phyloP scores from a whole-genome alignment of 2,329 filamentous ascomycete species.

The Diaporthe ilicicola region DNA sequence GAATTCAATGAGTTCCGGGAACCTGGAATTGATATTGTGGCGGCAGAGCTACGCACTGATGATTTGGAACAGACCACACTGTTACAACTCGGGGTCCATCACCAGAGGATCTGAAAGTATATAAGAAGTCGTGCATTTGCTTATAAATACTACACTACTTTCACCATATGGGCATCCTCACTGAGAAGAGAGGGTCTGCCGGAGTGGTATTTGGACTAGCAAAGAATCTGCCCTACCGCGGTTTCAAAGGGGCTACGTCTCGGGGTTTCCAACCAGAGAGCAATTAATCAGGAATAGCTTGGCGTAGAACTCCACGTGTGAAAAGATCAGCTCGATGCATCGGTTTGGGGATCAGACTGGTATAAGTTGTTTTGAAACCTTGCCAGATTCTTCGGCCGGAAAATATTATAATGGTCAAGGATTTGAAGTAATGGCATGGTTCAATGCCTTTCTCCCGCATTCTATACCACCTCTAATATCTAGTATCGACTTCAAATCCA shows the following conservation, averaged over 20 bases:
- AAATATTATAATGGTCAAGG: not conserved
- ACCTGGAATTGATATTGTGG: not conserved
- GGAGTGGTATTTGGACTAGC: not conserved
- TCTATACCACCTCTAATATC: too few relatives aligned
- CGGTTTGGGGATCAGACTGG: not conserved
- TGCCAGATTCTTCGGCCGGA: not conserved
- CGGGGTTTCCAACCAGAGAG: not conserved
- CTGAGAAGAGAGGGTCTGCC: not conserved
- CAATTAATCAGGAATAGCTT: not conserved
- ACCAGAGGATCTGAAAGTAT: not conserved
- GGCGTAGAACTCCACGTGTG: not conserved
- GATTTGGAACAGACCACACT: not conserved
- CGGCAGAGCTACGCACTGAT: not conserved
- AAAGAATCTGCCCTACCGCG: not conserved
- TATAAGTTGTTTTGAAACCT: not conserved
- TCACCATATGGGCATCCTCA: too few relatives aligned
- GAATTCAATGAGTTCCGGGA: not conserved
- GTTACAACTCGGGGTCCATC: not conserved
- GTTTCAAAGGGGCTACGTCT: conserved; percentile 10
- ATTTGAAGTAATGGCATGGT: not conserved
- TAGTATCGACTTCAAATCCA: too few relatives aligned
- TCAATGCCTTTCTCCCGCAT: too few relatives aligned
- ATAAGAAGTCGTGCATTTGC: too few relatives aligned
- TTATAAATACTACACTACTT: not conserved
- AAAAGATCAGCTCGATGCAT: not conserved